Conservation (phyloP, 805 yeast genomes). For the Metschnikowia lochheadii region DNA sequence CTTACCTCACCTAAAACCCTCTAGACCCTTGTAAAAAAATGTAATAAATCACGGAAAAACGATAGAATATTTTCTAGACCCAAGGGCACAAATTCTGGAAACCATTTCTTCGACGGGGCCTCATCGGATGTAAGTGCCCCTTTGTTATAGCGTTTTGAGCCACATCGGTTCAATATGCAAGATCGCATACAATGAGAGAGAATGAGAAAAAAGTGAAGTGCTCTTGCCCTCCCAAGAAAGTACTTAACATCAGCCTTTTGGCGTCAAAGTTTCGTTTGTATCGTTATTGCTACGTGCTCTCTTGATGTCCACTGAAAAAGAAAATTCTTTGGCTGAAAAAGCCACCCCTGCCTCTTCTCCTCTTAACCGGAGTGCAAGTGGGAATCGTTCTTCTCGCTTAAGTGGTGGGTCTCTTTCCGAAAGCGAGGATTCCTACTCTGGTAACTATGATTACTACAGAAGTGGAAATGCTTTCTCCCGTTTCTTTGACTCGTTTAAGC, state of each 20-base stretch:
- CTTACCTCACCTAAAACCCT: no score
- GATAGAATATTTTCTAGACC: not conserved
- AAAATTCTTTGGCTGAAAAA: not conserved
- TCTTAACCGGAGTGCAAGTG: not conserved
- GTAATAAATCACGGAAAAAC: no score
- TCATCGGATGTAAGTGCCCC: not conserved
- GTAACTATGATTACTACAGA: conserved; percentile 1
- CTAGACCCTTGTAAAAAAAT: no score
- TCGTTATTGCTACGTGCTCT: not conserved
- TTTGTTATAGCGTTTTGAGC: not conserved
- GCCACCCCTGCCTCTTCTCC: not conserved
- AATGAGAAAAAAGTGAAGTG: not conserved
- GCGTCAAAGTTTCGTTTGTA: not conserved
- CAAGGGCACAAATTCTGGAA: not conserved
- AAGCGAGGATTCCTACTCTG: not conserved
- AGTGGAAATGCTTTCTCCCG: conserved; percentile 18
- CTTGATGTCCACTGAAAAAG: not conserved
- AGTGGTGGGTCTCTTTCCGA: conserved; percentile 1
- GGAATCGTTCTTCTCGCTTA: not conserved
- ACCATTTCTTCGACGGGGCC: not conserved
- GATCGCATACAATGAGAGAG: not conserved
- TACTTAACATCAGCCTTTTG: not conserved
- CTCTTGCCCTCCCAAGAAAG: not conserved
- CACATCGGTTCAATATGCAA: not conserved
- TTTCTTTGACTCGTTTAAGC: conserved; percentile 36